Percentiles rank a stretch among this genome's conserved stretches.
Evolutionary conservation across 768 basidiomycete species (phyloP).

Genomic region (Kwoniella europaea): DNA sequence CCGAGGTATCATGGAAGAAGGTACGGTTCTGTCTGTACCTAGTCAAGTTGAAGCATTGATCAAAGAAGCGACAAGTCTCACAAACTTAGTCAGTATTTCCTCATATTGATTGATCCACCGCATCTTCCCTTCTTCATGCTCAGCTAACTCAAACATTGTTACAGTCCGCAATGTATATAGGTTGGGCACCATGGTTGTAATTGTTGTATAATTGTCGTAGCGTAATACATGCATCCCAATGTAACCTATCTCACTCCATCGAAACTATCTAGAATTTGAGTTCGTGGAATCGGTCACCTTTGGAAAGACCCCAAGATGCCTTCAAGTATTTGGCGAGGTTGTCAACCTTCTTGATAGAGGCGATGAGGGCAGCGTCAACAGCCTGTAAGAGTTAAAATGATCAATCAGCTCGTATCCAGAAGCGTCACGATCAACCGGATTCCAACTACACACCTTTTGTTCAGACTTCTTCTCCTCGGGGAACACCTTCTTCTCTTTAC

Average conservation of each 20-base stretch:
- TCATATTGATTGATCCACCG: neutral
- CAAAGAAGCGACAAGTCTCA: constrained; percentile 76
- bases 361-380: constrained; percentile 66
- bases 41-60: constrained; percentile 91
- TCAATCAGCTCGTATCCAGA: neutral
- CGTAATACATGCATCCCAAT: constrained; percentile 53
- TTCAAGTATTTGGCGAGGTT: constrained; percentile 91
- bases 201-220: constrained; percentile 24
- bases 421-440: neutral
- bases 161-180: constrained; percentile 87
- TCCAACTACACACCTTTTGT: constrained; percentile 72
- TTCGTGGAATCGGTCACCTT: constrained; percentile 96
- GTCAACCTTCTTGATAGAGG: constrained; percentile 86
- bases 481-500: constrained; percentile 84
- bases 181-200: constrained; percentile 81
- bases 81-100: constrained; percentile 68
- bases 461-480: constrained; percentile 84
- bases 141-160: neutral
- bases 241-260: constrained; percentile 13
- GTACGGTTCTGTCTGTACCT: constrained; percentile 67
- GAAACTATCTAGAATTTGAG: constrained; percentile 71
- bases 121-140: neutral
- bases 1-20: constrained; percentile 49
- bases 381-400: constrained; percentile 31
- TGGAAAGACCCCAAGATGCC: constrained; percentile 89